Evolutionary conservation across 140 eudicot species (phyloP).

Genomic region (Erigeron philadelphicus): DNA sequence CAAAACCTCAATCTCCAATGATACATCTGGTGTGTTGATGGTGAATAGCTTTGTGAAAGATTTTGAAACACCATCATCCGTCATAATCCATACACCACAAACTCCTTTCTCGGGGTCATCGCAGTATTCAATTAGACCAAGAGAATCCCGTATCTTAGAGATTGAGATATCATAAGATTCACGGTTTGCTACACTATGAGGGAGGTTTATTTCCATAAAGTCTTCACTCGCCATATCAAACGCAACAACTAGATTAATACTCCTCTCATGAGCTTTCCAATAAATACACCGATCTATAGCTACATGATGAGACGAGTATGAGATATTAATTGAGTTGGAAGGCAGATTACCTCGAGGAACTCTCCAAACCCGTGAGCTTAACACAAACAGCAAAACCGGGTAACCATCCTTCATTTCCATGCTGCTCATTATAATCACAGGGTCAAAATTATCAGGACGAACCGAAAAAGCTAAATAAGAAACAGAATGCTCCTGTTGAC

Average conservation of each 20-base stretch:
- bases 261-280: not conserved
- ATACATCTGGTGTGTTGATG: not conserved
- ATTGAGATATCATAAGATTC: too few species aligned
- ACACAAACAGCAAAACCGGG: too few species aligned
- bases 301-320: too few species aligned
- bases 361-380: too few species aligned
- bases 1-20: not conserved
- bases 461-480: too few species aligned
- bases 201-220: not conserved
- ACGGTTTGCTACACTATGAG: not conserved
- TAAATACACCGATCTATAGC: not conserved
- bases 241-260: not conserved
- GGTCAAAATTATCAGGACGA: not conserved
- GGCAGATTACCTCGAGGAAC: too few species aligned
- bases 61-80: not conserved
- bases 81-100: not conserved
- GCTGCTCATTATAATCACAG: too few species aligned
- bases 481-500: too few species aligned
- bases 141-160: conserved; percentile 1
- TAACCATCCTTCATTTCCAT: too few species aligned
- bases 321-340: too few species aligned
- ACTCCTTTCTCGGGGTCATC: not conserved
- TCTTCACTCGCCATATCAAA: conserved; percentile 8
- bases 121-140: not conserved
- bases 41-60: not conserved